phyloP scores from a whole-genome alignment of 306 rosid genomes.

The Glycyrrhiza uralensis region DNA sequence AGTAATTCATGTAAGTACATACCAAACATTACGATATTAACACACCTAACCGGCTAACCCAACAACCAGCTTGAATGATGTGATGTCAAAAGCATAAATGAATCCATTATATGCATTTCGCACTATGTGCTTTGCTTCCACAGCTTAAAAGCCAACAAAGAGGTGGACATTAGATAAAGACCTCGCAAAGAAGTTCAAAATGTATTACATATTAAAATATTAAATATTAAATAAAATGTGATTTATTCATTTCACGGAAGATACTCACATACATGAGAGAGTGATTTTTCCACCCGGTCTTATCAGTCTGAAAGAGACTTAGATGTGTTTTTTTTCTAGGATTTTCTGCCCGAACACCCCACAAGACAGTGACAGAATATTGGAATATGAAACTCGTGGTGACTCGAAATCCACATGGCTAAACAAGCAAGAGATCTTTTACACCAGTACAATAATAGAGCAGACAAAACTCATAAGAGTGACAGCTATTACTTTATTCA shows the following conservation, averaged over 20 bases:
- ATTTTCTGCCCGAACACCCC: neutral
- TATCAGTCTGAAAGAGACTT: neutral
- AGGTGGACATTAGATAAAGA: constrained; percentile 8
- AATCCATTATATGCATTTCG: neutral
- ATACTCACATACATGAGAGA: no score
- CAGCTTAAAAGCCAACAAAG: neutral
- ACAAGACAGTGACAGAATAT: neutral
- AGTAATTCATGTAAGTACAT: neutral
- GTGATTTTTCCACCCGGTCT: neutral
- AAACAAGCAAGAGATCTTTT: neutral
- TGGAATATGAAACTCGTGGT: neutral
- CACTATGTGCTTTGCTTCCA: neutral
- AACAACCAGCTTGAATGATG: neutral
- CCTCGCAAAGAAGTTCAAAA: neutral
- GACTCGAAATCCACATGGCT: constrained; percentile 8
- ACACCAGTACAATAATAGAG: neutral
- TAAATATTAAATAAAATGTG: neutral
- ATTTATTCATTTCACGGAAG: neutral
- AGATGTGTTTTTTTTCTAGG: neutral
- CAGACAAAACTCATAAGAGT: neutral
- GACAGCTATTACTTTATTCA: neutral
- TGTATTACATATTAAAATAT: no score
- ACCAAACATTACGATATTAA: neutral
- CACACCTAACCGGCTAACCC: neutral
- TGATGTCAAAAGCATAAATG: neutral